A percentile compares a stretch with the other conserved stretches of the same genome.
phyloP scores from a whole-genome alignment of 148 eudicot species.

The Rhododendron vialii region DNA sequence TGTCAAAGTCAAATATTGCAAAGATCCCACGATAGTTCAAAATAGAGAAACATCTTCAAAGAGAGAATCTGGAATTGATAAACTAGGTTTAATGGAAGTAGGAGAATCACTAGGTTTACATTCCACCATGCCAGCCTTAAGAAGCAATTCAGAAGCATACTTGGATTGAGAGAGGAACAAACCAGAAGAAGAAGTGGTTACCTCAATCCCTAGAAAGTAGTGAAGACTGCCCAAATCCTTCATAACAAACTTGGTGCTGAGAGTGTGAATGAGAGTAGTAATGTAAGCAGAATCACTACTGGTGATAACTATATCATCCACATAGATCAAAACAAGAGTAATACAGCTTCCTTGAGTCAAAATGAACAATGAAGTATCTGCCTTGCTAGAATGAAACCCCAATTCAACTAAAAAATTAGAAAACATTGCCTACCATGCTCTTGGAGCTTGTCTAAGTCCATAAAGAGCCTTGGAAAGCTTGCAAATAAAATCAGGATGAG shows the following conservation, averaged over 20 bases:
- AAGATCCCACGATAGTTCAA: neutral
- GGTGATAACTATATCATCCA: neutral
- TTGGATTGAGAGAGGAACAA: neutral
- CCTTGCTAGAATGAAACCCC: neutral
- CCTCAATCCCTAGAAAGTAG: neutral
- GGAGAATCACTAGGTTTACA: neutral
- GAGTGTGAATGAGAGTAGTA: neutral
- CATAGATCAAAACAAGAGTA: neutral
- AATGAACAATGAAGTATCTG: neutral
- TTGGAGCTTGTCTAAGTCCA: neutral
- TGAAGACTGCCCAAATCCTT: neutral
- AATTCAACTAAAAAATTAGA: neutral
- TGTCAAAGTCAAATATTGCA: neutral
- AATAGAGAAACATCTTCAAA: neutral
- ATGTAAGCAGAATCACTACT: neutral
- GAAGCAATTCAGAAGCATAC: neutral
- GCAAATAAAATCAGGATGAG: neutral
- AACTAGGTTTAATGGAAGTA: neutral
- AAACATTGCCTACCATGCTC: neutral
- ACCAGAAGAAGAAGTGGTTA: neutral
- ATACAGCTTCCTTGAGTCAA: neutral
- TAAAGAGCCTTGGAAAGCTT: neutral
- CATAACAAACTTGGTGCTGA: neutral
- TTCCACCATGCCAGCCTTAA: neutral
- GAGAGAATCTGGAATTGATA: too few relatives aligned